Percentiles rank a stretch among this genome's conserved stretches.
Conservation (phyloP, 2,329 filamentous ascomycete species). For the Fonsecaea multimorphosa region DNA sequence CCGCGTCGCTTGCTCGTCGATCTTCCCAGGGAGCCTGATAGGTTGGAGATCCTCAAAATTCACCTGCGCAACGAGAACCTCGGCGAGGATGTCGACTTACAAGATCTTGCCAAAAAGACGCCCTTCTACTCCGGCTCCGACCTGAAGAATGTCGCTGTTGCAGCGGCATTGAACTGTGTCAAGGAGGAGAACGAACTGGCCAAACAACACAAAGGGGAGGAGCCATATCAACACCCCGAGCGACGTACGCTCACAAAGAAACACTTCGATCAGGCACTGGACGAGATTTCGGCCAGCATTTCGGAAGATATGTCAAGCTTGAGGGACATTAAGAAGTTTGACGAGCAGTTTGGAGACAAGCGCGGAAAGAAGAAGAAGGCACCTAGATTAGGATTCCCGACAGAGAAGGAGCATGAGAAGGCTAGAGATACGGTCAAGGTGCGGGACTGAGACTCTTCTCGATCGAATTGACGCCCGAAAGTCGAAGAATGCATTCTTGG, state of each 20-base stretch:
- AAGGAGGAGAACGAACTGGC: conserved; percentile 53
- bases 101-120: conserved; percentile 53
- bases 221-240: conserved; percentile 67
- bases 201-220: conserved; percentile 33
- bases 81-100: conserved; percentile 50
- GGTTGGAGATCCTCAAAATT: conserved; percentile 56
- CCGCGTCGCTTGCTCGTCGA: conserved; percentile 58
- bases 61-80: conserved; percentile 57
- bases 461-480: background rate
- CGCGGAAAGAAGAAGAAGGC: conserved; percentile 69
- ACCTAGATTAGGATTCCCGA: conserved; percentile 58
- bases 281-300: conserved; percentile 89
- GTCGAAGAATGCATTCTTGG: background rate
- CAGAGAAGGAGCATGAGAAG: conserved; percentile 44
- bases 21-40: conserved; percentile 54
- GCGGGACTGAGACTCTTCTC: conserved; percentile 42
- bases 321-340: conserved; percentile 88
- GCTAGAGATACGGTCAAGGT: conserved; percentile 50
- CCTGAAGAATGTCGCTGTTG: conserved; percentile 58
- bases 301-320: conserved; percentile 91
- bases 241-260: conserved; percentile 67
- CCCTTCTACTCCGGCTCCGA: conserved; percentile 60
- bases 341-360: conserved; percentile 90
- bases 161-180: conserved; percentile 57
- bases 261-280: conserved; percentile 85